Evolutionary conservation across 225 moss, liverwort and hornwort species (phyloP), one percentile per base, ranked within the genome.

Genomic region (Polytrichum formosum): DNA sequence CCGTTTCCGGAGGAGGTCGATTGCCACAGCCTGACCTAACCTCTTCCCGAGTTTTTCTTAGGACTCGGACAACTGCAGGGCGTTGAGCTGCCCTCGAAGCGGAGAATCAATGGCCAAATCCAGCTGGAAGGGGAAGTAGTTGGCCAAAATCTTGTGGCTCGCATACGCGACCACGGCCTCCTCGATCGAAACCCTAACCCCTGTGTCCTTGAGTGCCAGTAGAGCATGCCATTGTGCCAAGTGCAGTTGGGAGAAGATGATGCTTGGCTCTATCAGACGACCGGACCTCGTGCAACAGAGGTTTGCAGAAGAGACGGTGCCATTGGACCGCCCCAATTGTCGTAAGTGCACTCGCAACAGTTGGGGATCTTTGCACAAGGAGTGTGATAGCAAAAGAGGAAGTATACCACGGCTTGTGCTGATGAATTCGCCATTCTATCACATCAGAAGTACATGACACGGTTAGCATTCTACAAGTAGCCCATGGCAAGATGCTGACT

Each of bases 111-210:
- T 63, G 25, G 10, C 3, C 6, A 1, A 1, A 28, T 72, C 27
- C 17, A 61, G 63, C 2, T 53, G 0, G 21, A 28, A 35, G 5
- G 16, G 16, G 28, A 54, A 63, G 62, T 35, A 35, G 9, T 35
- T 35, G 9, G 35, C 35, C 35, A 35, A 9, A 9, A 35, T 35
- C 62, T 76, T 70, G 35, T 17, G 70, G 20, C 16, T 30, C 10
- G 70, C 70, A 6, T 70, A 60, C 6, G 58, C 70, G 1, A 70
- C 70, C 21, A 70, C 25, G 13, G 35, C 70, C 60, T 60, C 60
- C 60, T 13, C 30, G 17, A 13, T 70, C 29, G 60, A 56, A 18
- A 55, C 56, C 29, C 29, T 29, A n/a, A 10, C 22, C 58, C 60
- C 70, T 9, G 70, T 60, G n/a, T 33, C 5, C 6, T 70, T 70